Conservation (phyloP, 2,329 filamentous ascomycete species). For the Alternaria brassicicola region DNA sequence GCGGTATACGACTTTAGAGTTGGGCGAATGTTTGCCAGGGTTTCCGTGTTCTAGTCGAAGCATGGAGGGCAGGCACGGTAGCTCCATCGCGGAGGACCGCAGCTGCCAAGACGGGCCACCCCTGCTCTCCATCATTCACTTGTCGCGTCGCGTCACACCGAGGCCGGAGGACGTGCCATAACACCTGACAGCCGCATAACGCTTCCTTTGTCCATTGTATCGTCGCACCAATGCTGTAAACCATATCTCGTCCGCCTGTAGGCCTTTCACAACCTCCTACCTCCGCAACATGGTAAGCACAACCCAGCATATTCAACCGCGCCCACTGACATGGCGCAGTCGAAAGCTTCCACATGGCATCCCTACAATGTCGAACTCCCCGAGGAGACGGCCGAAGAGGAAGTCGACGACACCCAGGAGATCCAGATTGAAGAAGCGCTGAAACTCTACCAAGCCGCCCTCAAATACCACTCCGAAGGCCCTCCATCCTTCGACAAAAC, state of each 20-base stretch:
- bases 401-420: conserved; percentile 93
- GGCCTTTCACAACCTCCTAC: conserved; percentile 7
- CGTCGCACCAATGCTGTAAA: conserved; percentile 15
- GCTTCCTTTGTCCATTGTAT: not conserved
- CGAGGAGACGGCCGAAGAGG: conserved; percentile 84
- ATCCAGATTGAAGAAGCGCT: conserved; percentile 96
- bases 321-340: conserved; percentile 31
- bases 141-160: conserved; percentile 22
- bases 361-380: conserved; percentile 95
- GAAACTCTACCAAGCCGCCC: conserved; percentile 88
- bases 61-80: conserved; percentile 26
- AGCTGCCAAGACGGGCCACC: conserved; percentile 20
- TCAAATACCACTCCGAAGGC: conserved; percentile 91
- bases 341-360: conserved; percentile 64
- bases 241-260: conserved; percentile 3
- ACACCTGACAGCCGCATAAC: not conserved
- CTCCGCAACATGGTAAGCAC: conserved; percentile 31
- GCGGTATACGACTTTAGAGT: conserved; percentile 13
- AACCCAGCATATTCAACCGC: not conserved
- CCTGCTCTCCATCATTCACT: conserved; percentile 15
- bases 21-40: conserved; percentile 21
- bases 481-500: conserved; percentile 77
- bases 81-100: conserved; percentile 23
- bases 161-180: not conserved
- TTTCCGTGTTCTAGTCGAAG: conserved; percentile 19